A percentile compares a stretch with the other conserved stretches of the same genome.
These are phyloP conservation scores for Talaromyces atroroseus DNA, from an alignment of 2,329 filamentous ascomycete species.

Conservation along the genomic window DNA sequence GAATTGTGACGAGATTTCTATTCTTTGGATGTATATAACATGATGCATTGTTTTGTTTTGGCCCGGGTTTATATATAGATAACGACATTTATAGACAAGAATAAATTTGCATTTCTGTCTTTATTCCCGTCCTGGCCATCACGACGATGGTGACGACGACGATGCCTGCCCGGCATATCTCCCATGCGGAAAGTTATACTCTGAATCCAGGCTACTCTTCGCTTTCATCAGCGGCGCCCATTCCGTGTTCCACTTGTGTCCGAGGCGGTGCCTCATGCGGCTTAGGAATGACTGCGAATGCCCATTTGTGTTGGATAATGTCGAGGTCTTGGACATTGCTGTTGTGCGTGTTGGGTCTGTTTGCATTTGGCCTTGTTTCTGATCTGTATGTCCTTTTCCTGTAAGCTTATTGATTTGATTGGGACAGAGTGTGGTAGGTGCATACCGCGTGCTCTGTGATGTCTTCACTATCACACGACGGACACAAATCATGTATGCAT, in stretches of 20 bases:
- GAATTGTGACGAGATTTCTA: too few relatives aligned
- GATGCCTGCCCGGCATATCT: constrained; percentile 13
- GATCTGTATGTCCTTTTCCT: too few relatives aligned
- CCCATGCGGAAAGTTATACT: constrained; percentile 17
- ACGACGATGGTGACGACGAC: not conserved
- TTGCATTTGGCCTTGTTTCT: too few relatives aligned
- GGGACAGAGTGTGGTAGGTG: too few relatives aligned
- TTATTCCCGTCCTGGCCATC: not conserved
- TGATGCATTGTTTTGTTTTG: not conserved
- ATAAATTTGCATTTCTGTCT: not conserved
- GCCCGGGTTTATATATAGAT: too few relatives aligned
- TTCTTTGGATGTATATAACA: constrained; percentile 7
- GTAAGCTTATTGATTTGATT: not conserved
- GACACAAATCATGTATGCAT: too few relatives aligned
- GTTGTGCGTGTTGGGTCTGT: not conserved
- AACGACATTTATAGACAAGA: not conserved
- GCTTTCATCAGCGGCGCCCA: constrained; percentile 20
- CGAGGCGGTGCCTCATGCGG: constrained; percentile 6
- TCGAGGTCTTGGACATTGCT: not conserved
- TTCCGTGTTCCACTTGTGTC: constrained; percentile 3
- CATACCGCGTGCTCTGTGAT: not conserved
- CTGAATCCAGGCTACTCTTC: constrained; percentile 16
- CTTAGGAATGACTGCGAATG: constrained; percentile 6
- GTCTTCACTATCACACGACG: not conserved
- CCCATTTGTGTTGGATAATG: not conserved